A percentile compares a stretch with the other conserved stretches of the same genome.
phyloP scores from a whole-genome alignment of 108 stramenopile species.

The Nannochloropsis granulata region DNA sequence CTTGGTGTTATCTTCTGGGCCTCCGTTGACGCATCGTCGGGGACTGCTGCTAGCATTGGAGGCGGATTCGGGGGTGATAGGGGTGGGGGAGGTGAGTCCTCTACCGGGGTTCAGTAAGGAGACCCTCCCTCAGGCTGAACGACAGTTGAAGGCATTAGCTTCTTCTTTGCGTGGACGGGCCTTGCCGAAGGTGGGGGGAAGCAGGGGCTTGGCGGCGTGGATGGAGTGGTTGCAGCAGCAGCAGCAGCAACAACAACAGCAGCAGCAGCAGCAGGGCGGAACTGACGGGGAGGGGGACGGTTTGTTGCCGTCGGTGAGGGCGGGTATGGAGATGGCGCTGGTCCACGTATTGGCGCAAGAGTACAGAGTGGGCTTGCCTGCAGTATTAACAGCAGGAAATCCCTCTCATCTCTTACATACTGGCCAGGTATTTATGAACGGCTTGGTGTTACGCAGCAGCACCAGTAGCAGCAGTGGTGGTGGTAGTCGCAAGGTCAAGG shows the following conservation, averaged over 20 bases:
- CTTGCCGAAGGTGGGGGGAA: background rate
- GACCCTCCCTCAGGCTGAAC: background rate
- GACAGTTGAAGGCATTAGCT: background rate
- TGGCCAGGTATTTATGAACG: slow-evolving; percentile 2
- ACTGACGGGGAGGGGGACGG: background rate
- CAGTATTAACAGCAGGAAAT: background rate
- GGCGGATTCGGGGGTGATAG: background rate
- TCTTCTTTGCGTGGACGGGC: background rate
- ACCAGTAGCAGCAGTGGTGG: background rate
- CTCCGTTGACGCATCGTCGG: background rate
- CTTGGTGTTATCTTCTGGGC: background rate
- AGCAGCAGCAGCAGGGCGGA: background rate
- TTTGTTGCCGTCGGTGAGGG: slow-evolving; percentile 15
- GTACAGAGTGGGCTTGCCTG: background rate
- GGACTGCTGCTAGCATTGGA: background rate
- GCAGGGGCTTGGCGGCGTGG: slow-evolving; percentile 1
- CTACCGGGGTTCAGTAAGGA: slow-evolving; percentile 17
- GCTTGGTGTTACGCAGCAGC: background rate
- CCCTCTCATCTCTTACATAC: background rate
- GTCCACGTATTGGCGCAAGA: slow-evolving; percentile 4
- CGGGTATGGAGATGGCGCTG: slow-evolving; percentile 27
- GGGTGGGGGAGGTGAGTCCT: slow-evolving; percentile 19
- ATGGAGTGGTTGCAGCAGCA: background rate
- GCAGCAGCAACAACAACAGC: background rate
- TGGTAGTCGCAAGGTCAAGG: slow-evolving; percentile 9